Percentiles rank a stretch among this genome's conserved stretches.
These are phyloP conservation scores for Candida verbasci DNA, from an alignment of 805 yeast genomes.

Conservation along the genomic window DNA sequence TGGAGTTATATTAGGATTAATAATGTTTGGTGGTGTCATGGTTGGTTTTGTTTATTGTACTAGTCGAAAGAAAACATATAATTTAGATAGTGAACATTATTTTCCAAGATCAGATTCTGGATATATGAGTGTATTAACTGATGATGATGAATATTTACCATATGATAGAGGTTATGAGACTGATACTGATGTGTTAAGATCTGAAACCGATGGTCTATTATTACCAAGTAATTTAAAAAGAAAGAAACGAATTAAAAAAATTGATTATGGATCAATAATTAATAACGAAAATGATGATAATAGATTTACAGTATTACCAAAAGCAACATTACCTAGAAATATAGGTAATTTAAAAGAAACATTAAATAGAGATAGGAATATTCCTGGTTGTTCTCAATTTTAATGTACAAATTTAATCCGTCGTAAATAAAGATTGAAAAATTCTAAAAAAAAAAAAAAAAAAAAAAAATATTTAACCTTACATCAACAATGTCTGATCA, in stretches of 20 bases:
- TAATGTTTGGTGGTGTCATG: slow-evolving; percentile 28
- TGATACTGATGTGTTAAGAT: slow-evolving; percentile 31
- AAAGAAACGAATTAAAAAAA: slow-evolving; percentile 11
- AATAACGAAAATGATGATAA: slow-evolving; percentile 7
- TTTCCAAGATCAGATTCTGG: slow-evolving; percentile 21
- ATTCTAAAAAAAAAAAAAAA: slow-evolving; percentile 3
- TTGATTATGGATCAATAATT: slow-evolving; percentile 17
- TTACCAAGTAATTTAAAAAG: slow-evolving; percentile 18
- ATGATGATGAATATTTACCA: slow-evolving; percentile 19
- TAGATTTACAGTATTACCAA: slow-evolving; percentile 1
- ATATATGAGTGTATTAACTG: slow-evolving; percentile 34
- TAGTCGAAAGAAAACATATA: slow-evolving; percentile 9
- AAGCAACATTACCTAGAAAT: slow-evolving; percentile 16
- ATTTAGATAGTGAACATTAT: slow-evolving; percentile 7
- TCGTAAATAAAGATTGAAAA: not conserved
- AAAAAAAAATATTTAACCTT: not conserved
- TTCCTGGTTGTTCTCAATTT: slow-evolving; percentile 12
- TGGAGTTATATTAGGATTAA: slow-evolving; percentile 61
- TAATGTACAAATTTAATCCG: slow-evolving; percentile 2
- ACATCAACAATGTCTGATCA: slow-evolving; percentile 26
- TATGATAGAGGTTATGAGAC: slow-evolving; percentile 41
- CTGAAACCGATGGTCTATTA: slow-evolving; percentile 28
- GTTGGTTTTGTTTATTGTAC: slow-evolving; percentile 17
- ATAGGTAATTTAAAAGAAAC: slow-evolving; percentile 19
- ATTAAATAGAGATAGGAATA: slow-evolving; percentile 17